Conservation (phyloP, 768 basidiomycete genomes). For the Hypsizygus marmoreus region DNA sequence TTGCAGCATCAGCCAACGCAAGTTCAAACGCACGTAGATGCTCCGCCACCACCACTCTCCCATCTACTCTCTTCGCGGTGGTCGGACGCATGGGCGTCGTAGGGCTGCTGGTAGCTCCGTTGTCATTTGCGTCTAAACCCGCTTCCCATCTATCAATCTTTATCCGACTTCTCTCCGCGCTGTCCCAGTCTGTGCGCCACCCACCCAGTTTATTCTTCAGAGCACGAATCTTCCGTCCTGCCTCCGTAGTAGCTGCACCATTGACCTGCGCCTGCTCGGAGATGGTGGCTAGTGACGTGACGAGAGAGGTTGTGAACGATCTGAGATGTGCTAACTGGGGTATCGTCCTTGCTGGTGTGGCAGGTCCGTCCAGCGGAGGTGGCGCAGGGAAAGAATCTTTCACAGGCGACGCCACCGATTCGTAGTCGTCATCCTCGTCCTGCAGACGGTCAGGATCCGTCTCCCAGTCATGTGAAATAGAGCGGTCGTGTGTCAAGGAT, state of each 20-base stretch:
- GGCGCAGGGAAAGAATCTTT: conserved; percentile 61
- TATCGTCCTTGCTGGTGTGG: conserved; percentile 61
- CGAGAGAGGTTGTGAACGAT: conserved; percentile 71
- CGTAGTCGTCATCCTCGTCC: conserved; percentile 49
- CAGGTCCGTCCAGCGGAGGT: conserved; percentile 47
- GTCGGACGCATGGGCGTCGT: conserved; percentile 30
- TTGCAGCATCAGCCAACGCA: conserved; percentile 69
- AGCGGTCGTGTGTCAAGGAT: conserved; percentile 23
- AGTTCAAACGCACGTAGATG: conserved; percentile 75
- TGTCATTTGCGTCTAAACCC: conserved; percentile 47
- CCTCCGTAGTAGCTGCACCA: conserved; percentile 80
- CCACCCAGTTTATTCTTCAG: conserved; percentile 81
- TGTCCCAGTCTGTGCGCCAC: conserved; percentile 83
- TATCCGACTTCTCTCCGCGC: conserved; percentile 75
- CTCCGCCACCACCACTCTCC: conserved; percentile 73
- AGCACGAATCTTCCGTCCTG: conserved; percentile 83
- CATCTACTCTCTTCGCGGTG: conserved; percentile 55
- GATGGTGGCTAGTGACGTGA: conserved; percentile 72
- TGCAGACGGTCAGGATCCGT: conserved; percentile 54
- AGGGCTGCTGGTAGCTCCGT: conserved; percentile 23
- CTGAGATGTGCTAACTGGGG: conserved; percentile 73
- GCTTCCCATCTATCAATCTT: conserved; percentile 84
- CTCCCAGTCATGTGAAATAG: conserved; percentile 58
- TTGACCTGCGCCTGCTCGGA: conserved; percentile 91
- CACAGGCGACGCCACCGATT: conserved; percentile 48